These are phyloP conservation scores for Trypanosoma lewisi DNA, from an alignment of 208 protist genomes.

Conservation along the genomic window DNA sequence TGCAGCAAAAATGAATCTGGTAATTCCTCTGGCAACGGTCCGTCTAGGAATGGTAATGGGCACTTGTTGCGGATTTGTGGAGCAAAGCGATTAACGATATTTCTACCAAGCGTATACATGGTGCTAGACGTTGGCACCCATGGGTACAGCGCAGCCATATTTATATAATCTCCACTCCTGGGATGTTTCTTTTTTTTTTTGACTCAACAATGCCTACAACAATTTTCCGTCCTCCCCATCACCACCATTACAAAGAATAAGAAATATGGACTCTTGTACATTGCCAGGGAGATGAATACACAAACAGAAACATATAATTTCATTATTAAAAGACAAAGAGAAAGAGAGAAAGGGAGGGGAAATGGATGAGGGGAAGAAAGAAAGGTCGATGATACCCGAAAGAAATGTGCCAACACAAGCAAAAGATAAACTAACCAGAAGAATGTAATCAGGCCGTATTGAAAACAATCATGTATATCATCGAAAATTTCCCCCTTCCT, in stretches of 20 bases:
- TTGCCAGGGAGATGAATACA: neutral
- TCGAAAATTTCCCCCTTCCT: no score
- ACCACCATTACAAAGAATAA: no score
- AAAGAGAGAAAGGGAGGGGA: conserved; percentile 18
- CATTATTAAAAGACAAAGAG: neutral
- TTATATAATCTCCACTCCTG: no score
- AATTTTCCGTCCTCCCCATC: no score
- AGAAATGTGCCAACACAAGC: conserved; percentile 8
- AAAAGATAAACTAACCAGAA: neutral
- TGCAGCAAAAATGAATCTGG: conserved; percentile 52
- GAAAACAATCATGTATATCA: no score
- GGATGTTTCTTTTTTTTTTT: conserved; percentile 6
- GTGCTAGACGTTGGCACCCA: conserved; percentile 79
- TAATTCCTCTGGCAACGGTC: conserved; percentile 65
- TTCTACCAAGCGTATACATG: conserved; percentile 44
- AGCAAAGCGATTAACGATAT: conserved; percentile 59
- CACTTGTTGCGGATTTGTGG: conserved; percentile 71
- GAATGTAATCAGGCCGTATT: neutral
- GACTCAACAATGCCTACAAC: neutral
- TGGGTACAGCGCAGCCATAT: conserved; percentile 84
- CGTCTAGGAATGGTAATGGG: conserved; percentile 74
- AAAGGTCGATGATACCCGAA: neutral
- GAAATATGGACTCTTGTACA: no score
- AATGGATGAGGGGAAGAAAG: neutral
- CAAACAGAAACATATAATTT: neutral